phyloP scores from a whole-genome alignment of 495 filamentous ascomycete species.

The Aspergillus incahuasiensis region DNA sequence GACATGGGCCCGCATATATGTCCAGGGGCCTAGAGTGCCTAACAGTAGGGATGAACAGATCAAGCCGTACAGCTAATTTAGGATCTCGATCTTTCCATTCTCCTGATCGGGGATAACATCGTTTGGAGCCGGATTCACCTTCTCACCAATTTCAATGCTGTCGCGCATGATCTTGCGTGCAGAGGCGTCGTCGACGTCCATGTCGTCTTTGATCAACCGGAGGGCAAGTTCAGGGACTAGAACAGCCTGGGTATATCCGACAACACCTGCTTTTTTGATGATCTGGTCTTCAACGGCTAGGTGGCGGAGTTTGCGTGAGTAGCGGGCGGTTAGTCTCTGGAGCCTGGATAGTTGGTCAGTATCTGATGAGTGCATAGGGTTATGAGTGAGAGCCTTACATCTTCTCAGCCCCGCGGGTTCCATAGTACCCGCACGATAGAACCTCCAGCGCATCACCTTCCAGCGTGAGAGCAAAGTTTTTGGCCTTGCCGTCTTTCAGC shows the following conservation, averaged over 20 bases:
- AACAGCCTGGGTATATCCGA: slow-evolving; percentile 76
- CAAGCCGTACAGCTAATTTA: background rate
- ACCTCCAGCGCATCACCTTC: slow-evolving; percentile 33
- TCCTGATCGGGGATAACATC: slow-evolving; percentile 50
- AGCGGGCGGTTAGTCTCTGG: slow-evolving; percentile 59
- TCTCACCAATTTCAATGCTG: slow-evolving; percentile 71
- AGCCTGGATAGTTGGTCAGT: slow-evolving; percentile 32
- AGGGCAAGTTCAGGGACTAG: slow-evolving; percentile 81
- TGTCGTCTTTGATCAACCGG: slow-evolving; percentile 77
- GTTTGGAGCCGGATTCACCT: slow-evolving; percentile 61
- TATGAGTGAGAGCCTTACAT: slow-evolving; percentile 41
- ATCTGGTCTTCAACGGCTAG: slow-evolving; percentile 62
- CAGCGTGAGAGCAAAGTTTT: slow-evolving; percentile 52
- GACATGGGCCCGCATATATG: background rate
- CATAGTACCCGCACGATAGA: slow-evolving; percentile 79
- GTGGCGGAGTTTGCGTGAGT: slow-evolving; percentile 58
- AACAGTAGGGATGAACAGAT: background rate
- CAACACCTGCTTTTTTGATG: slow-evolving; percentile 63
- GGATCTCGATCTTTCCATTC: background rate
- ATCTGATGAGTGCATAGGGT: background rate
- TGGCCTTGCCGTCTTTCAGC: slow-evolving; percentile 56
- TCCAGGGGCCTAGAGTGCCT: too few relatives aligned
- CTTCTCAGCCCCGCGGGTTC: slow-evolving; percentile 64
- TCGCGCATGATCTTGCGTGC: slow-evolving; percentile 68
- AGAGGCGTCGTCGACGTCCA: slow-evolving; percentile 58